Conservation (phyloP, 2,329 filamentous ascomycete genomes). For the Emericellopsis cladophorae region DNA sequence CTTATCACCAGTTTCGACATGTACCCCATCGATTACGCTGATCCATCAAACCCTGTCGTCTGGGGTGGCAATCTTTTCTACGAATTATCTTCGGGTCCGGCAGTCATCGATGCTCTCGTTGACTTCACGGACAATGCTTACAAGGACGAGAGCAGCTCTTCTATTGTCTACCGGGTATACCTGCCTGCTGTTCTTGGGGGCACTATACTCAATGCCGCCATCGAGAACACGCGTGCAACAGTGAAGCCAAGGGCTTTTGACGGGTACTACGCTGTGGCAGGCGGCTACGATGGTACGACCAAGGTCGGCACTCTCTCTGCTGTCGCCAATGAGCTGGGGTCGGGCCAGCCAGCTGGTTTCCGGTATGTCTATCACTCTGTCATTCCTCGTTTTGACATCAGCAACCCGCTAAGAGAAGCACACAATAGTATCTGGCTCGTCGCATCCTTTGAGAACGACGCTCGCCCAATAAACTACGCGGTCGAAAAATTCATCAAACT, state of each 20-base stretch:
- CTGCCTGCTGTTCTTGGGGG: slow-evolving; percentile 13
- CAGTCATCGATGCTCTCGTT: slow-evolving; percentile 16
- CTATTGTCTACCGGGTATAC: slow-evolving; percentile 19
- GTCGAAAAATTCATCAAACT: too few relatives aligned
- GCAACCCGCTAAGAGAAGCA: too few relatives aligned
- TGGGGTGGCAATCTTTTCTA: slow-evolving; percentile 18
- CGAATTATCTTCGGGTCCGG: slow-evolving; percentile 7
- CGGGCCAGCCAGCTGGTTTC: too few relatives aligned
- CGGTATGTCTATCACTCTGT: too few relatives aligned
- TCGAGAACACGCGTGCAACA: slow-evolving; percentile 15
- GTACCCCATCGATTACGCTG: slow-evolving; percentile 14
- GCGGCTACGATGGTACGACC: slow-evolving; percentile 1
- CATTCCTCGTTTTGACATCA: too few relatives aligned
- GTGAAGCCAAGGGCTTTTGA: slow-evolving; percentile 16
- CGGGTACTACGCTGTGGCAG: slow-evolving; percentile 10
- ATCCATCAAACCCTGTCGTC: slow-evolving; percentile 11
- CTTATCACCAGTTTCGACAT: slow-evolving; percentile 15
- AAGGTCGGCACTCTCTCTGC: neutral
- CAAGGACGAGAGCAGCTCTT: slow-evolving; percentile 18
- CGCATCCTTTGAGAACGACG: slow-evolving; percentile 20
- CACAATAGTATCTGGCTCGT: slow-evolving; percentile 18
- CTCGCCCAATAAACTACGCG: slow-evolving; percentile 3
- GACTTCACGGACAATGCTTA: slow-evolving; percentile 16
- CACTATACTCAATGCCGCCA: slow-evolving; percentile 9
- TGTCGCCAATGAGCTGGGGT: slow-evolving; percentile 4